A percentile compares a stretch with the other conserved stretches of the same genome.
Conservation (phyloP, 331 rosid species). For the Cydonia oblonga region DNA sequence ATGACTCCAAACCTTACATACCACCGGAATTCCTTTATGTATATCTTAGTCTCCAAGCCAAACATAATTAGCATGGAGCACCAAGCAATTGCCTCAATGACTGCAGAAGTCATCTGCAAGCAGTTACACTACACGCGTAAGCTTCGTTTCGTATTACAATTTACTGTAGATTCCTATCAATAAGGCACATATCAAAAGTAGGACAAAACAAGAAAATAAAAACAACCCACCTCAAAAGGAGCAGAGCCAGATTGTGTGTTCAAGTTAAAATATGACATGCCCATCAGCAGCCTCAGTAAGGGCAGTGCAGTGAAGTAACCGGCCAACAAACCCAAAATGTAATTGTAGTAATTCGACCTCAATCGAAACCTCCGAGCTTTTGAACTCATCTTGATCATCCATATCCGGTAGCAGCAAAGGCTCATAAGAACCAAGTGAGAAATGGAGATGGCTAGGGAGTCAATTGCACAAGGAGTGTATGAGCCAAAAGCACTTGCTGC, state of each 20-base stretch:
- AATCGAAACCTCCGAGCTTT: slow-evolving; percentile 43
- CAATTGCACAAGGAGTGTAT: slow-evolving; percentile 77
- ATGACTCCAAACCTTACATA: slow-evolving; percentile 63
- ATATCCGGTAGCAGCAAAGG: slow-evolving; percentile 49
- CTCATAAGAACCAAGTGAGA: slow-evolving; percentile 62
- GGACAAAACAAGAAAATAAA: not conserved
- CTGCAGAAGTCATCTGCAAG: slow-evolving; percentile 34
- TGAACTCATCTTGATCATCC: slow-evolving; percentile 40
- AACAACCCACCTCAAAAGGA: slow-evolving; percentile 66
- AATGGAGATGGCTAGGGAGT: slow-evolving; percentile 49
- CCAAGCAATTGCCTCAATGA: slow-evolving; percentile 62
- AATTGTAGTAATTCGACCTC: slow-evolving; percentile 53
- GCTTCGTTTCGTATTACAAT: slow-evolving; percentile 5
- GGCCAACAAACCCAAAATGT: slow-evolving; percentile 50
- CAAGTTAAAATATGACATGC: slow-evolving; percentile 41
- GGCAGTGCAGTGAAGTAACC: slow-evolving; percentile 47
- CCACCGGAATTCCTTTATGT: slow-evolving; percentile 71
- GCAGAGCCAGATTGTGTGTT: slow-evolving; percentile 36
- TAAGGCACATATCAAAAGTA: not conserved
- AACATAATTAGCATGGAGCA: slow-evolving; percentile 46
- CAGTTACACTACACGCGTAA: not conserved
- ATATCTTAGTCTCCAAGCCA: slow-evolving; percentile 53
- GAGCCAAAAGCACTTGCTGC: slow-evolving; percentile 59
- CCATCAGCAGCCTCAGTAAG: slow-evolving; percentile 41
- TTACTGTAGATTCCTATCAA: not conserved